Conservation (phyloP, 2,329 filamentous ascomycete genomes). For the Neonectria coccinea region DNA sequence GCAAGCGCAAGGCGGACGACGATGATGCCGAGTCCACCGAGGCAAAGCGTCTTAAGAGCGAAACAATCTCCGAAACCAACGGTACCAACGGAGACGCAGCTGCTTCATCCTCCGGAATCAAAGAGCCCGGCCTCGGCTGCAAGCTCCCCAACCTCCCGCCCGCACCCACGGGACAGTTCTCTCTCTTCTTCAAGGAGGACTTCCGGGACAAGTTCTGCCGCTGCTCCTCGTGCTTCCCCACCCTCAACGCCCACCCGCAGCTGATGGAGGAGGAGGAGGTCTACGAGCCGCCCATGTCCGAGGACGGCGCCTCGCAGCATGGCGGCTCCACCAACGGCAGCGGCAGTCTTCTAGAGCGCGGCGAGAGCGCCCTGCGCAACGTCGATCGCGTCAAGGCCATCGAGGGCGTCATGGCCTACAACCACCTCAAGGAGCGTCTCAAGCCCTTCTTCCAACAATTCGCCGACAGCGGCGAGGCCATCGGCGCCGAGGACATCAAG, state of each 20-base stretch:
- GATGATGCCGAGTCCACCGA: conserved; percentile 53
- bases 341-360: conserved; percentile 87
- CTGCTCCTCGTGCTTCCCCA: conserved; percentile 82
- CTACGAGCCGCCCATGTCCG: conserved; percentile 91
- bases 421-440: conserved; percentile 94
- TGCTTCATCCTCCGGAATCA: conserved; percentile 31
- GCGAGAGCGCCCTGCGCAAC: conserved; percentile 90
- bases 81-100: conserved; percentile 2
- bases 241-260: conserved; percentile 77
- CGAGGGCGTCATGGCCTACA: conserved; percentile 98
- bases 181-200: conserved; percentile 81
- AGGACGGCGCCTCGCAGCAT: conserved; percentile 66
- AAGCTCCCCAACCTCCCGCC: conserved; percentile 71
- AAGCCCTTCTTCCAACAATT: conserved; percentile 95
- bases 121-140: conserved; percentile 56
- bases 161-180: conserved; percentile 71
- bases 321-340: conserved; percentile 74
- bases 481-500: conserved; percentile 96
- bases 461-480: conserved; percentile 87
- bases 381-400: conserved; percentile 94
- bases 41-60: conserved; percentile 67
- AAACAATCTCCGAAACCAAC: conserved; percentile 40
- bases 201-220: conserved; percentile 88
- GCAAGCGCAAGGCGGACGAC: conserved; percentile 76
- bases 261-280: conserved; percentile 94